phyloP scores from a whole-genome alignment of 2,329 filamentous ascomycete species.

The Penicillium expansum region DNA sequence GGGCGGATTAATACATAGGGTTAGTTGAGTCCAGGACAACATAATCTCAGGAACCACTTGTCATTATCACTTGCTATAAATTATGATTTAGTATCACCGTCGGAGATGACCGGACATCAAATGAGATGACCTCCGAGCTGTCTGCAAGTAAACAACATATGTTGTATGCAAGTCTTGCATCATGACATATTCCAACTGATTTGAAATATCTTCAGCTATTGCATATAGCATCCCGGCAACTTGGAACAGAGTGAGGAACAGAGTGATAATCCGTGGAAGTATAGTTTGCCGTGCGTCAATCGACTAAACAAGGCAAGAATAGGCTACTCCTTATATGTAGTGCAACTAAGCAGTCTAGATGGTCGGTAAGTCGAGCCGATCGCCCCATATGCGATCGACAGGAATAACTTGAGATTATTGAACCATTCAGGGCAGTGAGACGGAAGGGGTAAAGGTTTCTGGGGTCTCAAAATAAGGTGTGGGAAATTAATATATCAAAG shows the following conservation, averaged over 20 bases:
- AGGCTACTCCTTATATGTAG: not conserved
- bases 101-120: not conserved
- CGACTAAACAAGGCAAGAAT: not conserved
- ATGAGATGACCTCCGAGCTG: not conserved
- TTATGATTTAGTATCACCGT: not conserved
- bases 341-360: not conserved
- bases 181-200: not conserved
- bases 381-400: conserved; percentile 1
- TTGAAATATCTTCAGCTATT: not conserved
- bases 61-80: not conserved
- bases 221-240: not conserved
- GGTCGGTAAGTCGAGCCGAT: not conserved
- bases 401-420: not conserved
- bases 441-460: not conserved
- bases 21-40: not conserved
- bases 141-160: not conserved
- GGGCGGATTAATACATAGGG: not conserved
- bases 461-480: conserved; percentile 1
- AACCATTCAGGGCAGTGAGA: not conserved
- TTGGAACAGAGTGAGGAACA: no score
- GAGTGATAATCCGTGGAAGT: not conserved
- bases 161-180: no score
- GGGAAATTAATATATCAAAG: not conserved
- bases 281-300: not conserved
- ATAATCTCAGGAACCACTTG: no score